A percentile compares a stretch with the other conserved stretches of the same genome.
Conservation (phyloP, 768 basidiomycete genomes). For the Leccinum variicolor region DNA sequence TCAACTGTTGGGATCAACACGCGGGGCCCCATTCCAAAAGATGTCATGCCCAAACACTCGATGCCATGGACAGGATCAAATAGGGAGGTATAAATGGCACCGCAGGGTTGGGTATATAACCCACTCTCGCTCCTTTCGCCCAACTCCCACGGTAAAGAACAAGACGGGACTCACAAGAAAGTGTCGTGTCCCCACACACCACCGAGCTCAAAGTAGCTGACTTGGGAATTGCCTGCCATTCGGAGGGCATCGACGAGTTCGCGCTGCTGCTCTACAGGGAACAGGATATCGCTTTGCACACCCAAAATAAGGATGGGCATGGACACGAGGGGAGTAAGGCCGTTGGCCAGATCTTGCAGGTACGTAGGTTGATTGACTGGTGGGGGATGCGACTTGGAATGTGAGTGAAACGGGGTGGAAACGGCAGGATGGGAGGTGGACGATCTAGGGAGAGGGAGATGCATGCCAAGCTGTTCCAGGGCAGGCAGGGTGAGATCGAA, state of each 20-base stretch:
- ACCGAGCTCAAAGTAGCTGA: constrained; percentile 95
- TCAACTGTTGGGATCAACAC: not conserved
- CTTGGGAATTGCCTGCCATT: constrained; percentile 82
- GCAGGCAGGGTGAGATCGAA: constrained; percentile 90
- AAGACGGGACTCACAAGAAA: constrained; percentile 64
- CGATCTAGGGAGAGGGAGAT: constrained; percentile 24
- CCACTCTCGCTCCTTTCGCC: not conserved
- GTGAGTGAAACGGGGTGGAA: constrained; percentile 31
- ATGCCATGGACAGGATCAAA: constrained; percentile 2
- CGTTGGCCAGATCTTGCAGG: constrained; percentile 71
- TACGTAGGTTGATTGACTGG: constrained; percentile 72
- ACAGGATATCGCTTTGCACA: constrained; percentile 95
- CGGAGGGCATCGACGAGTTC: constrained; percentile 91
- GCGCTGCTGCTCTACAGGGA: constrained; percentile 95
- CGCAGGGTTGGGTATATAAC: constrained; percentile 9
- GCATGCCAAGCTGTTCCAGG: constrained; percentile 64
- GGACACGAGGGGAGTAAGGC: constrained; percentile 67
- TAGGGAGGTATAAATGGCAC: not conserved
- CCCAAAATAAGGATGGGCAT: constrained; percentile 88
- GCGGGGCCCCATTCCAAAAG: not conserved
- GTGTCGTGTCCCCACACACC: constrained; percentile 99
- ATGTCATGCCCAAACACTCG: not conserved
- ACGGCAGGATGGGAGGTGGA: constrained; percentile 19
- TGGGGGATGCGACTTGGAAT: constrained; percentile 69
- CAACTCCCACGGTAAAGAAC: not conserved